Evolutionary conservation across 2,329 filamentous ascomycete species (phyloP).

Genomic region (Arthroderma sp.): DNA sequence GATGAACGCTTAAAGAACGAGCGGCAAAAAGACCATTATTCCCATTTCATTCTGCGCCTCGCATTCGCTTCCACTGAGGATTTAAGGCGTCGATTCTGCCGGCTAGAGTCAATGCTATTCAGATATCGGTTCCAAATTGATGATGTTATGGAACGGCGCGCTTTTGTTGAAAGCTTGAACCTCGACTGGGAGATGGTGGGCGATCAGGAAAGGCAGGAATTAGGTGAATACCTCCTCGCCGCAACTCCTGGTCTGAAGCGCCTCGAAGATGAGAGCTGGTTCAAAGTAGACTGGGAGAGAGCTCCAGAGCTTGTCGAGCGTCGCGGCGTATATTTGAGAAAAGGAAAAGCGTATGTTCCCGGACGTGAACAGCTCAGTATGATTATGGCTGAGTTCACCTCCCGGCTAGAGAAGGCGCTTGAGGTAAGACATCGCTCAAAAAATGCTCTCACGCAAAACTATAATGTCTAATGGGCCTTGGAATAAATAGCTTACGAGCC

Average conservation of each 20-base stretch:
- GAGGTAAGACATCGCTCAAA: slow-evolving; percentile 45
- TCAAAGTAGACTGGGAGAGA: slow-evolving; percentile 90
- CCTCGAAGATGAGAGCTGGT: slow-evolving; percentile 72
- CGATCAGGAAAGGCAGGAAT: slow-evolving; percentile 63
- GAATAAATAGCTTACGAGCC: slow-evolving; percentile 59
- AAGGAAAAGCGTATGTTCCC: slow-evolving; percentile 83
- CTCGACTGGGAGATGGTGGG: slow-evolving; percentile 74
- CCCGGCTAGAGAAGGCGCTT: slow-evolving; percentile 64
- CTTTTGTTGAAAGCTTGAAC: slow-evolving; percentile 63
- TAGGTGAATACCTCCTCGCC: slow-evolving; percentile 49
- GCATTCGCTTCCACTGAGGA: slow-evolving; percentile 90
- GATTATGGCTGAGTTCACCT: slow-evolving; percentile 75
- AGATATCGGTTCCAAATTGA: slow-evolving; percentile 68
- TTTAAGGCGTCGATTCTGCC: slow-evolving; percentile 68
- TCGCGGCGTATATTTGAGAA: slow-evolving; percentile 60
- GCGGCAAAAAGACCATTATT: slow-evolving; percentile 91
- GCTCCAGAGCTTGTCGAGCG: slow-evolving; percentile 82
- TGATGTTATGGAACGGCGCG: slow-evolving; percentile 55
- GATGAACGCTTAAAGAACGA: slow-evolving; percentile 49
- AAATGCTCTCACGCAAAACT: neutral
- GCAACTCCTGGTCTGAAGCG: slow-evolving; percentile 37
- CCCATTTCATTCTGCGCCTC: slow-evolving; percentile 87
- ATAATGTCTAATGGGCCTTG: neutral
- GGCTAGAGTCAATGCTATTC: slow-evolving; percentile 83
- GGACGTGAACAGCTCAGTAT: slow-evolving; percentile 75